Evolutionary conservation across 805 yeast species (phyloP).

Genomic region (Vanderwaltozyma yarrowii): DNA sequence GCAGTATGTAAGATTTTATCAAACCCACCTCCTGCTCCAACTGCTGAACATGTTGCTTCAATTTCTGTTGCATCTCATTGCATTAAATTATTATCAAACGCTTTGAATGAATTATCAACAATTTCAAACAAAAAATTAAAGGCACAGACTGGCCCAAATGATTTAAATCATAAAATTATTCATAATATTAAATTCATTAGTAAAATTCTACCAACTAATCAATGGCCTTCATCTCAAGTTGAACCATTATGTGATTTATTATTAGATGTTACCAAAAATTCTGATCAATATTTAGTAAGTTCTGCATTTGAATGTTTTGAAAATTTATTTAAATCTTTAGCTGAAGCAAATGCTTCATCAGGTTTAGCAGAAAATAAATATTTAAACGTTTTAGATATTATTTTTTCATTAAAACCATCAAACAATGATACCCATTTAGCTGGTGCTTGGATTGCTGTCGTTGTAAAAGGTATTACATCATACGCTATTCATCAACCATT

Average conservation of each 20-base stretch:
- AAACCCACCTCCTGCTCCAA: constrained; percentile 66
- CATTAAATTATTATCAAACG: constrained; percentile 40
- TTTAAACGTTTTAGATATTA: constrained; percentile 51
- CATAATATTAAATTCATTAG: constrained; percentile 71
- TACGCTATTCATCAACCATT: constrained; percentile 43
- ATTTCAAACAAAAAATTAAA: constrained; percentile 28
- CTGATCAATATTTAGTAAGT: constrained; percentile 77
- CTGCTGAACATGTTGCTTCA: constrained; percentile 72
- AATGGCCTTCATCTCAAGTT: constrained; percentile 72
- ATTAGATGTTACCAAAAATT: constrained; percentile 64
- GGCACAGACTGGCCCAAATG: constrained; percentile 34
- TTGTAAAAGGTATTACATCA: constrained; percentile 66
- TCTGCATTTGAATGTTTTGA: constrained; percentile 71
- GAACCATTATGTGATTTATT: constrained; percentile 68
- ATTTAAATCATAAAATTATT: constrained; percentile 47
- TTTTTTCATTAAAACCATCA: constrained; percentile 74
- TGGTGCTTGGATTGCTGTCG: constrained; percentile 91
- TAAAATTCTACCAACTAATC: constrained; percentile 56
- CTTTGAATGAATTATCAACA: constrained; percentile 32
- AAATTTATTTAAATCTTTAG: constrained; percentile 18
- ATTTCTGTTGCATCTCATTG: constrained; percentile 58
- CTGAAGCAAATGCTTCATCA: constrained; percentile 33
- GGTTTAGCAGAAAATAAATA: constrained; percentile 56
- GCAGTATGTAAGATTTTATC: constrained; percentile 58
- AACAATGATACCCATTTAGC: constrained; percentile 74